Base-by-base conservation (phyloP, 371 early-diverging fungal species). In the Mucor plumbeus region DNA sequence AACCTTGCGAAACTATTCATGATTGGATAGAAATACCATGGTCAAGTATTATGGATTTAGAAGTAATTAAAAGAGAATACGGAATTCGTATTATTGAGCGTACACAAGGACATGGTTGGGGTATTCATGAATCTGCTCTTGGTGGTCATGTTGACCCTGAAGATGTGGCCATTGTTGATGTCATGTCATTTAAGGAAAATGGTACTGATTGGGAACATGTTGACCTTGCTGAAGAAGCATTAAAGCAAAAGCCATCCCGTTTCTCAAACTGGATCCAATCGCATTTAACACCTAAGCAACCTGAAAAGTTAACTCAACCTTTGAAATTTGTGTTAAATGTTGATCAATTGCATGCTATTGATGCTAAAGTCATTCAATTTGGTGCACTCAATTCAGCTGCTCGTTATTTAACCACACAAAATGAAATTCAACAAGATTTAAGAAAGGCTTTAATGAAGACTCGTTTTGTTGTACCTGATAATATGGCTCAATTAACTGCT, bases 321-420 rank as follows among this genome's bases (percentile, higher is more conserved):
- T 54, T 78, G n/a, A 76, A 76, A 47, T 69, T 65, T 31, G 74
- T 74, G 0, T 55, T 76, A 8, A 48, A 33, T 14, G 63, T 64
- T 8, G 59, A 69, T 3, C 68, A 72, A 21, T 62, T 77, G 3
- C 40, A 54, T 3, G 68, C 63, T 5, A 55, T 76, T 4, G 64
- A 73, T 35, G 67, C 60, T 9, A 75, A 67, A 11, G 59, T 72
- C n/a, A 64, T 81, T 26, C 82, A 79, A 17, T 74, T 81, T 68
- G 82, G 82, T n/a, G 77, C 77, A 9, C 65, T 81, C 33, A 75
- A 68, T 38, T 77, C 82, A 21, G 73, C 82, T 26, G 75, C 75
- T 15, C 73, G 82, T 7, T 79, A 77, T 53, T 61, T 59, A 8
- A 75, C 77, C 0, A 61, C 69, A 7, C 35, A 33, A 15, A 61